Evolutionary conservation across 2,329 filamentous ascomycete genomes (phyloP).

Genomic region (Cercospora sp.): DNA sequence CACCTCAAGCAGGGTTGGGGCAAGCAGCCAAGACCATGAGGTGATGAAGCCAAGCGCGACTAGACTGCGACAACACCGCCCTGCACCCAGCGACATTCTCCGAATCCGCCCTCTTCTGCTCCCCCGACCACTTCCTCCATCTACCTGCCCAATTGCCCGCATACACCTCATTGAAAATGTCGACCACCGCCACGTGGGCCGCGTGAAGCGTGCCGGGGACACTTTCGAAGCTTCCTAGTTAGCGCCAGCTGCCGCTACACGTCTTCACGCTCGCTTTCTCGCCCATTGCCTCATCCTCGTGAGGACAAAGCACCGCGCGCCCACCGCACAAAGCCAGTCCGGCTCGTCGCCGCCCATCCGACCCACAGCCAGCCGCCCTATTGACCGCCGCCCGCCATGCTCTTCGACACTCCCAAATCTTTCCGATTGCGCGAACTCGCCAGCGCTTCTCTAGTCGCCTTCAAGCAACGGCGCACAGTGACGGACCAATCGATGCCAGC

Average conservation of each 20-base stretch:
- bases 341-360: background rate
- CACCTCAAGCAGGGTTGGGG: background rate
- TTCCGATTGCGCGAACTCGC: constrained; percentile 42
- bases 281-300: background rate
- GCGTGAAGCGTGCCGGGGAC: background rate
- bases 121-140: background rate
- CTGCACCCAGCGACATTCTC: background rate
- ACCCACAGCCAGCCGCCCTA: constrained; percentile 15
- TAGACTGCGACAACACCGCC: background rate
- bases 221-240: background rate
- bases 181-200: background rate
- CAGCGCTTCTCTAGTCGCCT: constrained; percentile 42
- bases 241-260: background rate
- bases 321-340: background rate
- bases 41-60: constrained; percentile 4
- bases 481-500: constrained; percentile 29
- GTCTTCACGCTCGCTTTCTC: background rate
- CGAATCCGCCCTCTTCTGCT: background rate
- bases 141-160: background rate
- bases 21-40: background rate
- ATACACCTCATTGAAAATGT: background rate
- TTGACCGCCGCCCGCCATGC: constrained; percentile 43
- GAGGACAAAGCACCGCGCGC: background rate
- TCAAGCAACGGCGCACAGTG: constrained; percentile 39
- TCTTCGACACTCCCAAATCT: constrained; percentile 50